Base-by-base conservation (phyloP, 75 land plant genomes). In the Cryptomeria japonica region DNA sequence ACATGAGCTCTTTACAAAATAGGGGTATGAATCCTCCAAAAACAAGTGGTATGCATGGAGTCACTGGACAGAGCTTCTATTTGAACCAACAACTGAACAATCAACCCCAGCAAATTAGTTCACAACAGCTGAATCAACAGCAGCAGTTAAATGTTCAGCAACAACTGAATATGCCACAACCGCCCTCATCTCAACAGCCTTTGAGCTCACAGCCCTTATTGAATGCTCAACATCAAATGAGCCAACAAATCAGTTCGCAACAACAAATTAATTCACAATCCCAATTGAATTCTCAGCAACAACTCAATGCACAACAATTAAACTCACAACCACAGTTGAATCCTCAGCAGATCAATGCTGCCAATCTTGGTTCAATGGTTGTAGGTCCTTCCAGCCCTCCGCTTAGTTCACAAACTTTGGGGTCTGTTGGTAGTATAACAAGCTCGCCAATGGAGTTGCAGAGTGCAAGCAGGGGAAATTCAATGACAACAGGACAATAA, bases 391-490 rank as follows among this genome's bases (percentile, higher is more conserved):
- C 94, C 56, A 96, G 97, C 85, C 97, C 97, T 34, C 96, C 93
- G 87, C 89, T 93, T 84, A 94, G 95, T 87, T 95, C 98, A 6
- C 99, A 95, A 88, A 95, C 93, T 25, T 90, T 94, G 80, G 96
- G 97, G 22, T 95, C 98, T 25, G 96, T 96, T 70, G 95, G 94
- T 37, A 97, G 95, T 83, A 93, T 97, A 75, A 82, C 95, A 13
- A 96, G 95, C 83, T 92, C 94, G 31, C 91, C 96, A 0, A 92
- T 95, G 94, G 99, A 95, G 84, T 86, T 93, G 58, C 96, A 95
- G 88, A 94, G 92, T 68, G 94, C 89, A 38, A 95, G 91, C 72
- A 93, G 91, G 38, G 91, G 89, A 7, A 91, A 88, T 88, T 92
- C 93, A 32, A 55, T 84, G 61, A 36, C 64, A 55, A 55, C 86